These are phyloP conservation scores for Trifolium subterraneum DNA, from an alignment of 306 rosid genomes.

Conservation along the genomic window DNA sequence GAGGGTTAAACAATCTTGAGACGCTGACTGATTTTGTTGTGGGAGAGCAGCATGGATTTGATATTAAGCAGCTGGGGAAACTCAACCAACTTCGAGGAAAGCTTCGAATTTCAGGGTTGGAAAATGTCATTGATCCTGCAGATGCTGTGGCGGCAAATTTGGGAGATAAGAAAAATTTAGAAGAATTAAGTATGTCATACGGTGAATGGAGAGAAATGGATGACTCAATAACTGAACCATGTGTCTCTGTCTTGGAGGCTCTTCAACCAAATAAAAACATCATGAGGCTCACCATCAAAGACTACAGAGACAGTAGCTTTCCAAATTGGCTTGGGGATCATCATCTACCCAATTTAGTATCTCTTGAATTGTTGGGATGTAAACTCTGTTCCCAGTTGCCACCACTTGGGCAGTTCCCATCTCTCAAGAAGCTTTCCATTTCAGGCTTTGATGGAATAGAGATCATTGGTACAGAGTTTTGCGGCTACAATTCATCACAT, in stretches of 20 bases:
- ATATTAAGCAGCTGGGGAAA: constrained; percentile 10
- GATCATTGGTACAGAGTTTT: constrained; percentile 43
- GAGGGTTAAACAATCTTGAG: constrained; percentile 25
- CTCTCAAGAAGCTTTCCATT: constrained; percentile 30
- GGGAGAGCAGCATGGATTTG: not conserved
- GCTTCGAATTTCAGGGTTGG: not conserved
- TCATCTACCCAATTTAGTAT: not conserved
- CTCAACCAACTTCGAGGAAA: constrained; percentile 14
- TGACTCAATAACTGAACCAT: not conserved
- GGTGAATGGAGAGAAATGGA: not conserved
- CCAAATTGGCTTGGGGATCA: not conserved
- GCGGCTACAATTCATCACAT: not conserved
- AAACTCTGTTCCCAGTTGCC: constrained; percentile 12
- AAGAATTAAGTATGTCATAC: not conserved
- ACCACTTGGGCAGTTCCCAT: constrained; percentile 39
- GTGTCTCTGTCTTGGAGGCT: not conserved
- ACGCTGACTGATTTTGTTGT: not conserved
- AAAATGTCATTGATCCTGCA: not conserved
- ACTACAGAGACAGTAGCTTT: not conserved
- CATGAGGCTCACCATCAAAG: not conserved
- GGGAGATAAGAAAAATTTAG: not conserved
- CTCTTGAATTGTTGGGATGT: not conserved
- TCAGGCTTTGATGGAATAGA: constrained; percentile 19
- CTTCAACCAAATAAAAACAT: constrained; percentile 6
- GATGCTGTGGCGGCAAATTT: not conserved